phyloP scores from a whole-genome alignment of 805 yeast species.

The Sugiyamaella smithiae region DNA sequence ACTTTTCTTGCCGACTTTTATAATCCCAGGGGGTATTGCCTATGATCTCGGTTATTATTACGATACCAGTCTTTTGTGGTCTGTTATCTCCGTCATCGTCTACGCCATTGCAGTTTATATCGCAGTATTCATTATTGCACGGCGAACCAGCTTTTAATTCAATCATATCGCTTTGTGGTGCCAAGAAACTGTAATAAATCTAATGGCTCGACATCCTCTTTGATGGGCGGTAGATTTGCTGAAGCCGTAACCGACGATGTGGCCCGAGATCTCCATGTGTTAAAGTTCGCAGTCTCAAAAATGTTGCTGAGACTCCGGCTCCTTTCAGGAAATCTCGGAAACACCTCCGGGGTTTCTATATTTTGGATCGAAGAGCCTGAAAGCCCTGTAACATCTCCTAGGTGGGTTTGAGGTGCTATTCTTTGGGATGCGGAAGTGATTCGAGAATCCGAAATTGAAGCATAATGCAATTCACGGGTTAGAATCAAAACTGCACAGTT shows the following conservation, averaged over 20 bases:
- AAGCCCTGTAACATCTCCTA: too few species aligned
- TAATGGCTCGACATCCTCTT: neutral
- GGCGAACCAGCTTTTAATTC: neutral
- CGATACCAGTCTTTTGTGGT: neutral
- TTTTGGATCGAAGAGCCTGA: too few species aligned
- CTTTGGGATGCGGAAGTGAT: too few species aligned
- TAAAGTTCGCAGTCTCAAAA: too few species aligned
- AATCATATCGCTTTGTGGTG: too few species aligned
- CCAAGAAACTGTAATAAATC: neutral
- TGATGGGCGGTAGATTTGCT: neutral
- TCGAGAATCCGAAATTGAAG: too few species aligned
- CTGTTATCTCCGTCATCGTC: too few species aligned
- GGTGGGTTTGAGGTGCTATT: too few species aligned
- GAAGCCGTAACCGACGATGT: neutral
- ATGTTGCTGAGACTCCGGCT: too few species aligned
- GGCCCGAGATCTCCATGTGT: neutral
- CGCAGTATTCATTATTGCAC: neutral
- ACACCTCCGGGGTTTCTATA: too few species aligned
- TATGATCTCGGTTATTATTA: neutral
- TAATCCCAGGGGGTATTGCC: neutral
- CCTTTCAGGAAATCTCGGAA: too few species aligned
- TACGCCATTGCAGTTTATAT: neutral
- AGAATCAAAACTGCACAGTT: constrained; percentile 67
- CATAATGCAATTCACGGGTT: too few species aligned
- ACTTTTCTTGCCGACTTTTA: neutral